These are phyloP conservation scores for Candida sphagnicola DNA, from an alignment of 805 yeast genomes.

Conservation along the genomic window DNA sequence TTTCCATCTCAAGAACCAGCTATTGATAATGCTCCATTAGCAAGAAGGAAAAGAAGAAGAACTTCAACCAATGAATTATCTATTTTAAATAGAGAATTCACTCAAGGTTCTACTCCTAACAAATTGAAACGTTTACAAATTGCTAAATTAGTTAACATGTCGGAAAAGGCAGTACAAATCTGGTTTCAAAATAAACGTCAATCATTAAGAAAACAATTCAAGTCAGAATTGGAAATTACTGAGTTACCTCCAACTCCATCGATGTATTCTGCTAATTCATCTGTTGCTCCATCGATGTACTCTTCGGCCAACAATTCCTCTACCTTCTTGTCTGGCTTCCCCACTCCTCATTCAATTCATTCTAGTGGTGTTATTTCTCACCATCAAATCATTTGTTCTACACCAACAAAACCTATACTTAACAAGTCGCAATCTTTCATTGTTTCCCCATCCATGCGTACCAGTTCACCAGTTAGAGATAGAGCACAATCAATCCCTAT, in stretches of 20 bases:
- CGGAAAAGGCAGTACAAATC: slow-evolving; percentile 96
- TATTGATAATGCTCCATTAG: slow-evolving; percentile 88
- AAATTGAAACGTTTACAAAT: slow-evolving; percentile 71
- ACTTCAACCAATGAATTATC: slow-evolving; percentile 85
- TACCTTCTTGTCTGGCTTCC: slow-evolving; percentile 5
- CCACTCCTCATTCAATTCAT: slow-evolving; percentile 3
- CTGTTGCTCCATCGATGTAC: neutral
- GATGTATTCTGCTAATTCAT: neutral
- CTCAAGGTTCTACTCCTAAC: slow-evolving; percentile 75
- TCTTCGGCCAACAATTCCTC: slow-evolving; percentile 1
- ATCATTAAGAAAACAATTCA: slow-evolving; percentile 54
- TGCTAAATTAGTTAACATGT: slow-evolving; percentile 81
- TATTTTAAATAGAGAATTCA: slow-evolving; percentile 77
- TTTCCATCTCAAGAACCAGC: slow-evolving; percentile 78
- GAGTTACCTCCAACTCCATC: slow-evolving; percentile 40
- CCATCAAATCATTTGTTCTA: slow-evolving; percentile 16
- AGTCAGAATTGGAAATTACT: slow-evolving; percentile 36
- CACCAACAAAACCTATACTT: slow-evolving; percentile 21
- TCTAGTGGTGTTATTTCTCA: slow-evolving; percentile 1
- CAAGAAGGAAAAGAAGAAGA: slow-evolving; percentile 92
- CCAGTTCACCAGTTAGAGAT: slow-evolving; percentile 16
- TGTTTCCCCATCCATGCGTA: slow-evolving; percentile 11
- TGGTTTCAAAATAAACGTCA: slow-evolving; percentile 98
- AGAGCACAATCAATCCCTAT: slow-evolving; percentile 16
- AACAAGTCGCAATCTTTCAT: slow-evolving; percentile 21